phyloP scores from a whole-genome alignment of 768 basidiomycete genomes.

The Paxillus involutus region DNA sequence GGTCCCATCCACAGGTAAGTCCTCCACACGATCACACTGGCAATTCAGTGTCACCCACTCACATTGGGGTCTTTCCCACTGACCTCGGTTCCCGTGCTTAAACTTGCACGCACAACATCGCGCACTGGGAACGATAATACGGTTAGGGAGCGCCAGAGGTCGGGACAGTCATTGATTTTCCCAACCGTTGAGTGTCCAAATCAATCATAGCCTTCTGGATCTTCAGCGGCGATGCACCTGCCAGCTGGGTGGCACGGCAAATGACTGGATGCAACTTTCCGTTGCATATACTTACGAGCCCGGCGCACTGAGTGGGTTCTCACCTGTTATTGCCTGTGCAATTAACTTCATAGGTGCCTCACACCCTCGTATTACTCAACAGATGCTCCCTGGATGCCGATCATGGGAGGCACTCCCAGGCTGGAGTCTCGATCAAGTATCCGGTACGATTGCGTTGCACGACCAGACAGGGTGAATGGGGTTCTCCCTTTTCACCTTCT shows the following conservation, averaged over 20 bases:
- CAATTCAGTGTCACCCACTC: neutral
- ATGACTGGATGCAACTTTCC: neutral
- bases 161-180: neutral
- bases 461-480: too few species aligned
- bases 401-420: too few species aligned
- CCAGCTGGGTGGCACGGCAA: too few species aligned
- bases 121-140: neutral
- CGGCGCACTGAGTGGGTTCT: too few species aligned
- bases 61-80: neutral
- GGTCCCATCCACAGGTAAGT: neutral
- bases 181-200: neutral
- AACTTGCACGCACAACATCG: neutral
- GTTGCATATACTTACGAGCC: too few species aligned
- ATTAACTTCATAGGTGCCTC: too few species aligned
- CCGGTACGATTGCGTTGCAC: too few species aligned
- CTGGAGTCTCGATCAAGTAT: too few species aligned
- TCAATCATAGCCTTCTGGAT: neutral
- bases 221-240: neutral
- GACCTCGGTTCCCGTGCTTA: neutral
- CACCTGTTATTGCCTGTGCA: too few species aligned
- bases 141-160: neutral
- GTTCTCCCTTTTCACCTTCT: too few species aligned
- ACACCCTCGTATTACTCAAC: too few species aligned
- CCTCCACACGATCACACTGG: neutral
- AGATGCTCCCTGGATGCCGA: too few species aligned